phyloP scores from a whole-genome alignment of 495 filamentous ascomycete species.

The Hypoxylon lienhwacheense region DNA sequence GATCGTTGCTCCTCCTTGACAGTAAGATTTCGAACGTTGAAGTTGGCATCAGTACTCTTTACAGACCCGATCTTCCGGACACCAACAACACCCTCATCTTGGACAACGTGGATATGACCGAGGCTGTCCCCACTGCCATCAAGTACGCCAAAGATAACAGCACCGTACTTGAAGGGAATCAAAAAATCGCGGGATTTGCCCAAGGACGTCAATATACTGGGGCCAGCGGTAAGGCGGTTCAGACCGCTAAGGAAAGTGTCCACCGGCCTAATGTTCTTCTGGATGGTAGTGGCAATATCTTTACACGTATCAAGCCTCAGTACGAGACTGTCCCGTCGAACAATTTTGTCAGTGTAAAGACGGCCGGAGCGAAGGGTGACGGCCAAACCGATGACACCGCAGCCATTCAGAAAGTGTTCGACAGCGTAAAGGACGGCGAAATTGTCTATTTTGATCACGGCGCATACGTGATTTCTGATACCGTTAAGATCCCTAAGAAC shows the following conservation, averaged over 20 bases:
- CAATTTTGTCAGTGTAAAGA: constrained; percentile 74
- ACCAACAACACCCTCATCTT: constrained; percentile 79
- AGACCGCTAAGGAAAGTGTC: constrained; percentile 53
- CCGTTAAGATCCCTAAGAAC: constrained; percentile 78
- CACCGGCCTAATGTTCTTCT: constrained; percentile 63
- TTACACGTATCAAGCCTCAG: constrained; percentile 72
- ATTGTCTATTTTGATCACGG: constrained; percentile 93
- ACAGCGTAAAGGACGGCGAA: constrained; percentile 61
- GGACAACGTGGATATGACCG: constrained; percentile 79
- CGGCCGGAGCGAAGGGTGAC: constrained; percentile 78
- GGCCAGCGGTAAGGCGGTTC: constrained; percentile 45
- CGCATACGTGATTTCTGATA: constrained; percentile 80
- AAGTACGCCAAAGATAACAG: constrained; percentile 59
- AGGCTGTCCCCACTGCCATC: constrained; percentile 53
- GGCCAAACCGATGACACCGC: constrained; percentile 68
- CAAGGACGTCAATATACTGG: constrained; percentile 72
- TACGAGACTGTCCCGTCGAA: constrained; percentile 62
- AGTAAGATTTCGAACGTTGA: constrained; percentile 72
- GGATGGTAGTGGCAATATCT: constrained; percentile 56
- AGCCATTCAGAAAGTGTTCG: constrained; percentile 69
- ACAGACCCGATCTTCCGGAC: constrained; percentile 60
- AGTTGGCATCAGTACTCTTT: constrained; percentile 74
- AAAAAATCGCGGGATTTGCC: constrained; percentile 68
- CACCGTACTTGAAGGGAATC: constrained; percentile 69
- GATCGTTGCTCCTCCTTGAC: constrained; percentile 81